Conservation (phyloP, 129 eudicot species). For the Centella asiatica region DNA sequence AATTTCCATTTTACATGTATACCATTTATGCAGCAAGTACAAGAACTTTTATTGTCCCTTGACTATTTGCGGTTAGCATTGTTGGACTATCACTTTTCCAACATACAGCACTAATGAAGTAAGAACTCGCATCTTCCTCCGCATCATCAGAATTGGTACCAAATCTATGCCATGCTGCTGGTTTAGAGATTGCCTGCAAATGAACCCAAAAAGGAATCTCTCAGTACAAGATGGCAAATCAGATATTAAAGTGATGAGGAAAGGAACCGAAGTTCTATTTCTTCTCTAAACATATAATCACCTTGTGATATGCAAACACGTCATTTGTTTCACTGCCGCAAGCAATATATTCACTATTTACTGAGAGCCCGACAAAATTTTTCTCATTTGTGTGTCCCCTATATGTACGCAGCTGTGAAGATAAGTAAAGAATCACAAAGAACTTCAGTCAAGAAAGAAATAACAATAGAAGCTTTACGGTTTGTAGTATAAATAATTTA, state of each 20-base stretch:
- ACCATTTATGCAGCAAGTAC: slow-evolving; percentile 57
- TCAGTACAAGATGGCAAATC: not conserved
- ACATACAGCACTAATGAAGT: slow-evolving; percentile 81
- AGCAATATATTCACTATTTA: slow-evolving; percentile 63
- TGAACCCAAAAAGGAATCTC: not conserved
- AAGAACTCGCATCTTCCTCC: slow-evolving; percentile 51
- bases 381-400: slow-evolving; percentile 88
- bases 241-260: not conserved
- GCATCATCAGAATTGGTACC: slow-evolving; percentile 38
- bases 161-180: slow-evolving; percentile 64
- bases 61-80: slow-evolving; percentile 80
- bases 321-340: slow-evolving; percentile 94
- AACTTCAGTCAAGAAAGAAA: too few species aligned
- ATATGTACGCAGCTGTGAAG: slow-evolving; percentile 54
- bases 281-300: slow-evolving; percentile 5
- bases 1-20: not conserved
- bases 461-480: too few species aligned
- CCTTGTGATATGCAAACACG: slow-evolving; percentile 88
- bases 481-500: too few species aligned
- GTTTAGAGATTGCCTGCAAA: slow-evolving; percentile 65
- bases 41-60: slow-evolving; percentile 73
- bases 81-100: slow-evolving; percentile 84
- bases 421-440: too few species aligned
- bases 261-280: not conserved
- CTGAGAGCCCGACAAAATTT: slow-evolving; percentile 78